Conservation (phyloP, 352 stramenopile genomes). For the Globisporangium barbulae region DNA sequence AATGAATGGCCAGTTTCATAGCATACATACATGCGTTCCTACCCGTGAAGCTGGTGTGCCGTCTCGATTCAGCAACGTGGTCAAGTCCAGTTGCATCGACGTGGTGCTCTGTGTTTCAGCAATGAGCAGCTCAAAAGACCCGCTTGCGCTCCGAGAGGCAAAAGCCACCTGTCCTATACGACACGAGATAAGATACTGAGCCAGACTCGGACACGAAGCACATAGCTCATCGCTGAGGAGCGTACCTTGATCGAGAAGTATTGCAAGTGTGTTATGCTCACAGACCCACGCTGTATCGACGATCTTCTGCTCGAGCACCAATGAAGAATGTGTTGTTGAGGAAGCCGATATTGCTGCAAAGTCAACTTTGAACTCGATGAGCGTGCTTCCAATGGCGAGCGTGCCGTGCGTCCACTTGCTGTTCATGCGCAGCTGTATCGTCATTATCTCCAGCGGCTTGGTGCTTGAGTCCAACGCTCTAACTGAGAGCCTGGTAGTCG, state of each 20-base stretch:
- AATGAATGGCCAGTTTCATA: too few species aligned
- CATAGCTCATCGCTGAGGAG: background rate
- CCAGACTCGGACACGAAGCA: background rate
- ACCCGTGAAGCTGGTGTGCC: conserved; percentile 19
- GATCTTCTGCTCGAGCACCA: conserved; percentile 2
- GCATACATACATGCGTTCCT: background rate
- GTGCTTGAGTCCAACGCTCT: background rate
- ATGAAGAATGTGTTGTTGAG: background rate
- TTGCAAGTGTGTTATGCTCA: conserved; percentile 10
- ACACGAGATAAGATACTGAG: background rate
- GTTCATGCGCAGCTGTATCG: conserved; percentile 11
- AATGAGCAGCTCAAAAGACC: conserved; percentile 10
- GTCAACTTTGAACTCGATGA: background rate
- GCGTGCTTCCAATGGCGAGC: conserved; percentile 4
- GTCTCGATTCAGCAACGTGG: conserved; percentile 17
- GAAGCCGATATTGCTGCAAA: background rate
- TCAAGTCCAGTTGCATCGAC: conserved; percentile 24
- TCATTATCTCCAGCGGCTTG: background rate
- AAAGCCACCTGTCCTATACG: conserved; percentile 24
- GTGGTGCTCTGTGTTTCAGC: conserved; percentile 19
- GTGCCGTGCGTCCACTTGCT: background rate
- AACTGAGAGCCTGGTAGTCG: conserved; percentile 1
- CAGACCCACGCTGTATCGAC: conserved; percentile 6
- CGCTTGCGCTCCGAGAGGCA: background rate
- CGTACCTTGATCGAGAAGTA: conserved; percentile 32